Evolutionary conservation across 2,329 filamentous ascomycete species (phyloP).

Genomic region (Penicillium hesseltinei): DNA sequence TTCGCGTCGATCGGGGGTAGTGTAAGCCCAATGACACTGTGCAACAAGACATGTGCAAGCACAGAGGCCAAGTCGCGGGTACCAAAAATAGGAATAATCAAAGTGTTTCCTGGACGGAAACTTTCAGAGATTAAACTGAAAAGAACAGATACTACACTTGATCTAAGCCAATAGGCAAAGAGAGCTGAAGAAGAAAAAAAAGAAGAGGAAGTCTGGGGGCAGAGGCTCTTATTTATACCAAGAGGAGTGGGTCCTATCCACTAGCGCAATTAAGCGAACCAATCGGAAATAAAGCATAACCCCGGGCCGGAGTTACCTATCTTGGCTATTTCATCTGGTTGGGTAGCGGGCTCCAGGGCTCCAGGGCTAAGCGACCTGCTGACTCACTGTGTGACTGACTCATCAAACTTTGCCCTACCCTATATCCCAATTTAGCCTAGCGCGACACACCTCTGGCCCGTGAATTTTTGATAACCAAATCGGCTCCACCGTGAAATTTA

Average conservation of each 20-base stretch:
- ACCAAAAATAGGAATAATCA: constrained; percentile 84
- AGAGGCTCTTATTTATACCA: constrained; percentile 33
- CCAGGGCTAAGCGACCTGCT: not conserved
- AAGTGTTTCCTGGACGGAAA: constrained; percentile 65
- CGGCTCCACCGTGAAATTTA: constrained; percentile 29
- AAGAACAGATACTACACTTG: constrained; percentile 98
- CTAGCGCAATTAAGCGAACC: not conserved
- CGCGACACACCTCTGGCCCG: constrained; percentile 22
- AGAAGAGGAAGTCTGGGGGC: constrained; percentile 36
- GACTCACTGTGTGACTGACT: not conserved
- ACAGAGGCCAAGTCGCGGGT: constrained; percentile 58
- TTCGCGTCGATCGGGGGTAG: constrained; percentile 71
- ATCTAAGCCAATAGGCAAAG: constrained; percentile 70
- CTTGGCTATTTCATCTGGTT: not conserved
- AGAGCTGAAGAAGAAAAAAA: constrained; percentile 50
- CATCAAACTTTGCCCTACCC: not conserved
- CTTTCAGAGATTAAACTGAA: constrained; percentile 96
- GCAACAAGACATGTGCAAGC: constrained; percentile 66
- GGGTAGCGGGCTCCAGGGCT: too few species aligned
- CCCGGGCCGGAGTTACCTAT: not conserved
- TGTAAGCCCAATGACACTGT: constrained; percentile 76
- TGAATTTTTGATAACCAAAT: constrained; percentile 19
- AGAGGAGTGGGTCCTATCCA: not conserved
- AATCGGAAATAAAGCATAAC: not conserved
- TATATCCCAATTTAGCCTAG: constrained; percentile 23